Percentiles rank a stretch among this genome's conserved stretches.
Evolutionary conservation across 2,329 filamentous ascomycete genomes (phyloP).

Genomic region (Colletotrichum scovillei): DNA sequence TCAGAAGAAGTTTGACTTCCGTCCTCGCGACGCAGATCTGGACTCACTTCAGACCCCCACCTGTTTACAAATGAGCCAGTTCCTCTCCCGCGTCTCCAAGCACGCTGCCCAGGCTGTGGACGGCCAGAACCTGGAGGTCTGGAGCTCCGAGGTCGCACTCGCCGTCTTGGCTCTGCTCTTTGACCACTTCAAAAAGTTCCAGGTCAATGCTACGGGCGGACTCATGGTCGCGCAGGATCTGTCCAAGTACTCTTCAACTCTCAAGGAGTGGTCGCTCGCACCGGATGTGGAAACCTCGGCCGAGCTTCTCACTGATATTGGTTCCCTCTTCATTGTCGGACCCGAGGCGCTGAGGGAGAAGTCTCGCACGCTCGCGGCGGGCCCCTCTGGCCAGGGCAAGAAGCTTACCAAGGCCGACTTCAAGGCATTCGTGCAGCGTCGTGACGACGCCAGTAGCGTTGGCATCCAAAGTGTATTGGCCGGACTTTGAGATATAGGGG

Average conservation of each 20-base stretch:
- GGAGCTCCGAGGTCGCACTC: slow-evolving; percentile 86
- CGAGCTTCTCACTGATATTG: slow-evolving; percentile 92
- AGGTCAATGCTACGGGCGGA: slow-evolving; percentile 91
- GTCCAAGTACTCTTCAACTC: slow-evolving; percentile 87
- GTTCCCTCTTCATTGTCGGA: slow-evolving; percentile 94
- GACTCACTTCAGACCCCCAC: slow-evolving; percentile 88
- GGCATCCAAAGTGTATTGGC: slow-evolving; percentile 87
- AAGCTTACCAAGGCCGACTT: slow-evolving; percentile 77
- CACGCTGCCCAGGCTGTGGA: slow-evolving; percentile 77
- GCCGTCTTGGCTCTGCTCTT: slow-evolving; percentile 83
- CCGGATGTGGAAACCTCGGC: slow-evolving; percentile 76
- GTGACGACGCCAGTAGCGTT: slow-evolving; percentile 84
- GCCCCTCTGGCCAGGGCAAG: slow-evolving; percentile 56
- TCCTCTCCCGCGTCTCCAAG: slow-evolving; percentile 76
- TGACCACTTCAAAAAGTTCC: slow-evolving; percentile 94
- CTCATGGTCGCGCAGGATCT: slow-evolving; percentile 97
- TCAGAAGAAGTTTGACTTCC: slow-evolving; percentile 91
- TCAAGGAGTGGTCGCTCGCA: slow-evolving; percentile 83
- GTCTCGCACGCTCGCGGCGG: slow-evolving; percentile 67
- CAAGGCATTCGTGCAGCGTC: slow-evolving; percentile 83
- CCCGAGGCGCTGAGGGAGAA: slow-evolving; percentile 81
- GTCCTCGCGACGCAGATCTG: slow-evolving; percentile 83
- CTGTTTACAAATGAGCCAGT: slow-evolving; percentile 83
- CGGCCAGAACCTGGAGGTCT: slow-evolving; percentile 83
- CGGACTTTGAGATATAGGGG: slow-evolving; percentile 58